Evolutionary conservation across 306 rosid species (phyloP).

Genomic region (Cucumis hystrix): DNA sequence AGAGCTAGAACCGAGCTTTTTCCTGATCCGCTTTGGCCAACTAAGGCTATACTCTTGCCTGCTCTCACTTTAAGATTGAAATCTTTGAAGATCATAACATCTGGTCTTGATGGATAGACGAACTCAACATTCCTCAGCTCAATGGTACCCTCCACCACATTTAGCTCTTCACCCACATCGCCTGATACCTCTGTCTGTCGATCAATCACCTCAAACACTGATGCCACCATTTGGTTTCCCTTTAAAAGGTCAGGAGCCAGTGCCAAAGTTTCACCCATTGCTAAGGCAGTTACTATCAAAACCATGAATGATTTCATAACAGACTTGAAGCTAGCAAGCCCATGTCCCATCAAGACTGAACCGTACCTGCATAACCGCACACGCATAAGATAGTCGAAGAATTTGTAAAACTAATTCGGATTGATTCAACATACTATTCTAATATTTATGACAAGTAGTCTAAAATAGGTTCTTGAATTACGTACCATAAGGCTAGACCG

Average conservation of each 20-base stretch:
- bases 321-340: conserved; percentile 77
- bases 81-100: conserved; percentile 66
- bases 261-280: conserved; percentile 90
- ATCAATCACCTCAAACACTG: conserved; percentile 74
- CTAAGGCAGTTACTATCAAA: conserved; percentile 75
- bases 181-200: conserved; percentile 48
- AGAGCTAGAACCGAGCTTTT: conserved; percentile 91
- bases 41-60: conserved; percentile 72
- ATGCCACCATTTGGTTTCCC: conserved; percentile 93
- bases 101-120: conserved; percentile 86
- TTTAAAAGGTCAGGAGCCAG: conserved; percentile 85
- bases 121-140: conserved; percentile 66
- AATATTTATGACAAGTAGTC: background rate
- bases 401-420: background rate
- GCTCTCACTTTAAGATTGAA: conserved; percentile 61
- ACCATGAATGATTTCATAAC: conserved; percentile 95
- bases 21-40: conserved; percentile 98
- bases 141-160: conserved; percentile 63
- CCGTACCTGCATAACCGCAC: conserved; percentile 62
- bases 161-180: conserved; percentile 60
- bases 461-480: background rate
- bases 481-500: conserved; percentile 89
- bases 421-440: background rate
- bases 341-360: conserved; percentile 77
- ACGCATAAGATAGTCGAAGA: background rate